Percentiles rank a stretch among this genome's conserved stretches.
These are phyloP conservation scores for Elongisporangium undulatum DNA, from an alignment of 352 stramenopile genomes.

Conservation along the genomic window DNA sequence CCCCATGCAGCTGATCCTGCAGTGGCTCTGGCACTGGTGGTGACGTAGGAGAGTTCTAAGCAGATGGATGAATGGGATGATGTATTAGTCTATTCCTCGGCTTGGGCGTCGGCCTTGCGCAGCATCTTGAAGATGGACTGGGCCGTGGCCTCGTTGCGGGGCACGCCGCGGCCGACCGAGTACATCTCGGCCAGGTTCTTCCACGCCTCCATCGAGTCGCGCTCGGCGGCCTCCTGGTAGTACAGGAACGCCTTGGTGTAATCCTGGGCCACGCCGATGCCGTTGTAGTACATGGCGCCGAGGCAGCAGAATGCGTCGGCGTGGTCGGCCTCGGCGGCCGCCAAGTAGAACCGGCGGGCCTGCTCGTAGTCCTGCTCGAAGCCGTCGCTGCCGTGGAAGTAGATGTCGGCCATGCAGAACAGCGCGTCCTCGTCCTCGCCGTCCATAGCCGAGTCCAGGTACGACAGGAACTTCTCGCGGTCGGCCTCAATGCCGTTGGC, in stretches of 20 bases:
- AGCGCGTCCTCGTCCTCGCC: conserved; percentile 62
- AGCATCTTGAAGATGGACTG: conserved; percentile 87
- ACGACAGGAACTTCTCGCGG: conserved; percentile 49
- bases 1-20: neutral
- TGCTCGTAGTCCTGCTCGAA: conserved; percentile 72
- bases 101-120: conserved; percentile 43
- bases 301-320: conserved; percentile 79
- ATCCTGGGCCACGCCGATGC: conserved; percentile 58
- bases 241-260: conserved; percentile 81
- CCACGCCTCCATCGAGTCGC: conserved; percentile 82
- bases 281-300: conserved; percentile 77
- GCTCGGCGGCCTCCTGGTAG: conserved; percentile 83
- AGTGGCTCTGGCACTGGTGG: neutral
- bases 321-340: conserved; percentile 54
- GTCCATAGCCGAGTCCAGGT: conserved; percentile 61
- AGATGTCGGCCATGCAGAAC: conserved; percentile 86
- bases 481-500: conserved; percentile 37
- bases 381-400: conserved; percentile 77
- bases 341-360: conserved; percentile 63
- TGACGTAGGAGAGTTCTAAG: no score
- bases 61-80: neutral
- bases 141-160: conserved; percentile 72
- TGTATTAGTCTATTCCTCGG: conserved; percentile 1
- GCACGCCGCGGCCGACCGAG: conserved; percentile 62
- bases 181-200: conserved; percentile 90